Conservation (phyloP, 371 early-diverging fungal genomes). For the Synchytrium microbalum region DNA sequence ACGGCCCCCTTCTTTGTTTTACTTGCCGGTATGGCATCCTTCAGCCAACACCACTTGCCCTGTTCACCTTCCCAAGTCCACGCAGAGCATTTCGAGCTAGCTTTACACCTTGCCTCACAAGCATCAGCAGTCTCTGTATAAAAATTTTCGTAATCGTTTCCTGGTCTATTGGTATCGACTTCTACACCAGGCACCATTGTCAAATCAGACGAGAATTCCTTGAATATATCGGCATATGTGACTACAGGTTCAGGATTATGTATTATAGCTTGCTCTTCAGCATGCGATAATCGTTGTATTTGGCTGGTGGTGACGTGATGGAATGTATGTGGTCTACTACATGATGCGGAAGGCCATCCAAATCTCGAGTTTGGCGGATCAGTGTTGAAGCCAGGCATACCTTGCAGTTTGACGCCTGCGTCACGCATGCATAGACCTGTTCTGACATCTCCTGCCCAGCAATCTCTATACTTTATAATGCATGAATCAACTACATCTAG, state of each 20-base stretch:
- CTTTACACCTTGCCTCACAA: conserved; percentile 23
- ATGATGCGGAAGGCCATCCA: conserved; percentile 31
- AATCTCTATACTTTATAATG: conserved; percentile 30
- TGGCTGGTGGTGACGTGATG: conserved; percentile 37
- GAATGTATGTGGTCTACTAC: conserved; percentile 31
- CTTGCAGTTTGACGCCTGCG: conserved; percentile 27
- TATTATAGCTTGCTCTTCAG: conserved; percentile 4
- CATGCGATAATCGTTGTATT: conserved; percentile 34
- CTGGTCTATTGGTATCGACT: conserved; percentile 19
- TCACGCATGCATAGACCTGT: conserved; percentile 43
- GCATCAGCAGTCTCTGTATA: conserved; percentile 7
- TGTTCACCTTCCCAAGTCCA: conserved; percentile 21
- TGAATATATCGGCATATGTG: conserved; percentile 4
- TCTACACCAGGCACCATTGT: conserved; percentile 11
- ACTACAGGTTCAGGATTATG: conserved; percentile 4
- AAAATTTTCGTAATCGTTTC: conserved; percentile 13
- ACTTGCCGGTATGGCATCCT: neutral
- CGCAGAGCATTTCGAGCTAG: conserved; percentile 17
- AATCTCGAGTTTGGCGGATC: conserved; percentile 30
- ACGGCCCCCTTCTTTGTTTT: neutral
- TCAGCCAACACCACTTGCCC: conserved; percentile 2
- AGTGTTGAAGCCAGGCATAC: conserved; percentile 16
- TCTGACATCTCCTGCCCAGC: conserved; percentile 49
- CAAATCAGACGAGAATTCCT: conserved; percentile 4
- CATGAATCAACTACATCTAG: conserved; percentile 25